Percentiles rank a stretch among this genome's conserved stretches.
Evolutionary conservation across 2,329 filamentous ascomycete genomes (phyloP).

Genomic region (Ophiocordyceps polyrhachis-furcata): DNA sequence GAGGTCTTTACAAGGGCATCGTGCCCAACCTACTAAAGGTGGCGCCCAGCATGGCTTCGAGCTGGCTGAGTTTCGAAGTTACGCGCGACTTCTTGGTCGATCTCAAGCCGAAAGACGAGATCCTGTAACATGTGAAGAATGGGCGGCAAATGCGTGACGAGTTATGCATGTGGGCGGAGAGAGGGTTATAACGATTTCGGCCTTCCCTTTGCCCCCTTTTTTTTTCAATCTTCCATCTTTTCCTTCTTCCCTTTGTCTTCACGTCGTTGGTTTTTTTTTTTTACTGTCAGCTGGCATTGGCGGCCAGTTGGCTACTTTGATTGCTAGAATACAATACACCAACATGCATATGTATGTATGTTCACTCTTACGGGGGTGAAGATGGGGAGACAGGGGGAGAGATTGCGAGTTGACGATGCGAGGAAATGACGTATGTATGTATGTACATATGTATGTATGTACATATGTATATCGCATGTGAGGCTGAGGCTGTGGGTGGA

Average conservation of each 20-base stretch:
- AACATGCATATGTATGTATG: neutral
- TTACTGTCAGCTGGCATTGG: constrained; percentile 1
- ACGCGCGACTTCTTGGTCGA: constrained; percentile 69
- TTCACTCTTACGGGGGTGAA: too few relatives aligned
- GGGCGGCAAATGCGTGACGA: neutral
- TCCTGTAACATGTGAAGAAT: constrained; percentile 8
- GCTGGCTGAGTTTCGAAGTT: constrained; percentile 93
- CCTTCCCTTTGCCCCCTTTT: neutral
- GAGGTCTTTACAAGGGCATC: constrained; percentile 88
- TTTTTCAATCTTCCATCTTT: neutral
- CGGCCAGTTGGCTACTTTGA: constrained; percentile 1
- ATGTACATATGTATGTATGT: too few relatives aligned
- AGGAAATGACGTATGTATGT: too few relatives aligned
- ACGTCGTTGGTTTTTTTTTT: neutral
- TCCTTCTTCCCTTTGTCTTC: neutral
- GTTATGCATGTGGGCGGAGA: neutral
- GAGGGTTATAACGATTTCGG: neutral
- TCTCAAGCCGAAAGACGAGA: constrained; percentile 26
- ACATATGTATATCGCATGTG: too few relatives aligned
- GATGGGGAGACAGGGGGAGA: neutral
- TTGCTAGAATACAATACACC: constrained; percentile 1
- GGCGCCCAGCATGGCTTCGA: constrained; percentile 94
- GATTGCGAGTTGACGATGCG: neutral
- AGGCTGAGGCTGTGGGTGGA: neutral
- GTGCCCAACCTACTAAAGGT: constrained; percentile 92